Conservation (phyloP, 495 filamentous ascomycete species). For the Alectoria sarmentosa region DNA sequence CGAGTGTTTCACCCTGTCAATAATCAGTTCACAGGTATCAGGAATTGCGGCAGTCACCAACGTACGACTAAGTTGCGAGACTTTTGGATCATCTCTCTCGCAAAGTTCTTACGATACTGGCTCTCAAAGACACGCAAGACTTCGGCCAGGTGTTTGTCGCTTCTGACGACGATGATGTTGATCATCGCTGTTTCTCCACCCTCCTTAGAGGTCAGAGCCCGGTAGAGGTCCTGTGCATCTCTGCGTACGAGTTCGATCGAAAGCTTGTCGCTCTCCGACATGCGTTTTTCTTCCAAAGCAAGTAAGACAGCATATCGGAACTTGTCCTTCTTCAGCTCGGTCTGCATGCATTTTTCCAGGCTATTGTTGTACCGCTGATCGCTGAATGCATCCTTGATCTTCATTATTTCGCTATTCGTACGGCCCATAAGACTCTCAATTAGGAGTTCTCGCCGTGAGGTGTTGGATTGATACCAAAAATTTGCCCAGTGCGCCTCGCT, state of each 20-base stretch:
- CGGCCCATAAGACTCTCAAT: constrained; percentile 91
- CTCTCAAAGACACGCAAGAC: constrained; percentile 67
- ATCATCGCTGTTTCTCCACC: constrained; percentile 93
- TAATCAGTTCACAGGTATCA: constrained; percentile 9
- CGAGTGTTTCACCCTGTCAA: constrained; percentile 80
- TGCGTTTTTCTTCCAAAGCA: constrained; percentile 71
- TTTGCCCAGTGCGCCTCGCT: constrained; percentile 97
- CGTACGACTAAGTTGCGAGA: constrained; percentile 85
- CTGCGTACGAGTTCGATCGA: constrained; percentile 52
- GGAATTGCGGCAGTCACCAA: constrained; percentile 24
- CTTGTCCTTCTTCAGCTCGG: constrained; percentile 88
- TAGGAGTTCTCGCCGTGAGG: constrained; percentile 74
- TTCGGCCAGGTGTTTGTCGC: constrained; percentile 74
- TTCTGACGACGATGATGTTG: constrained; percentile 68
- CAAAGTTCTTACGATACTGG: constrained; percentile 68
- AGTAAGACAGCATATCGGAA: constrained; percentile 85
- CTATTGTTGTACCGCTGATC: constrained; percentile 89
- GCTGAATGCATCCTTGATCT: constrained; percentile 86
- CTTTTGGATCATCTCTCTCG: constrained; percentile 78
- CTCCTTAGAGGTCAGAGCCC: constrained; percentile 61
- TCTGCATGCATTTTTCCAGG: constrained; percentile 78
- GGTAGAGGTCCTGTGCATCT: constrained; percentile 65
- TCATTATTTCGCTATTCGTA: constrained; percentile 74
- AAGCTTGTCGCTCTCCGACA: constrained; percentile 63
- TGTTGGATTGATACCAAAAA: constrained; percentile 92